Evolutionary conservation across 306 rosid species (phyloP).

Genomic region (Vigna reflexopilosa): DNA sequence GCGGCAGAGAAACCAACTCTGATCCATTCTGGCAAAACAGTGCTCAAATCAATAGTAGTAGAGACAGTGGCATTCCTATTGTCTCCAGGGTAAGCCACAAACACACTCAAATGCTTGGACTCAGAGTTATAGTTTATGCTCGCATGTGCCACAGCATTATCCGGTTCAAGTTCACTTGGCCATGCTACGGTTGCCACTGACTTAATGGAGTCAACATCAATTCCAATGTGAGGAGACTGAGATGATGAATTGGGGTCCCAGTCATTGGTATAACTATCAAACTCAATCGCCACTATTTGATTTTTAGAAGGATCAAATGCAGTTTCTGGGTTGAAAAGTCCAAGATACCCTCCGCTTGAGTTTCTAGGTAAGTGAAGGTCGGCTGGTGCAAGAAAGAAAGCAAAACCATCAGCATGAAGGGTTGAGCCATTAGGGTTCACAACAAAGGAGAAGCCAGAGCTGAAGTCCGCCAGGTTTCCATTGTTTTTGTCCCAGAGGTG

Average conservation of each 20-base stretch:
- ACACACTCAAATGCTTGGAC: constrained; percentile 33
- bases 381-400: constrained; percentile 44
- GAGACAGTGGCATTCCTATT: constrained; percentile 11
- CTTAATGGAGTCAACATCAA: constrained; percentile 40
- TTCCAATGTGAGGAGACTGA: constrained; percentile 48
- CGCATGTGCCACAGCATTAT: constrained; percentile 4
- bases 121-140: constrained; percentile 46
- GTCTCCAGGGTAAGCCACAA: constrained; percentile 1
- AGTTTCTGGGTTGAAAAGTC: constrained; percentile 41
- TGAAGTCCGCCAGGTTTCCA: constrained; percentile 37
- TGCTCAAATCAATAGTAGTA: constrained; percentile 35
- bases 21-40: constrained; percentile 45
- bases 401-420: constrained; percentile 43
- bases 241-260: constrained; percentile 21
- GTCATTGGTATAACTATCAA: constrained; percentile 37
- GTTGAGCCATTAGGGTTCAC: not conserved
- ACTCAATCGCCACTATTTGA: constrained; percentile 44
- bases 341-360: constrained; percentile 48
- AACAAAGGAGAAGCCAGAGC: constrained; percentile 30
- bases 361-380: not conserved
- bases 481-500: constrained; percentile 35
- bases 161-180: constrained; percentile 17
- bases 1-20: constrained; percentile 47
- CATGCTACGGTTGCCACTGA: constrained; percentile 23
- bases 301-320: constrained; percentile 19